These are phyloP conservation scores for Microglena sp. DNA, from an alignment of 139 green algal species.

Conservation along the genomic window DNA sequence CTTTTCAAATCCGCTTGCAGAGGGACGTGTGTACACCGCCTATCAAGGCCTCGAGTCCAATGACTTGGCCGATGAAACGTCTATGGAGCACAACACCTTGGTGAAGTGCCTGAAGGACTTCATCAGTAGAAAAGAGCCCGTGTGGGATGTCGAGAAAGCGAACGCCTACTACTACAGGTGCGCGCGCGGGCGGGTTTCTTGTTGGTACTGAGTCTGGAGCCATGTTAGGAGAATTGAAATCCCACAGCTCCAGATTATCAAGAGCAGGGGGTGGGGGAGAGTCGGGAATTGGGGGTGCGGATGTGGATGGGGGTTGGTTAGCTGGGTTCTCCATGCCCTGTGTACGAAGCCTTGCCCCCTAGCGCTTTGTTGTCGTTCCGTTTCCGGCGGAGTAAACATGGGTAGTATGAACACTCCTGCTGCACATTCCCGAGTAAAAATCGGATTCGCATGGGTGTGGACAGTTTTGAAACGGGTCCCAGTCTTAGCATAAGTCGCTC, in stretches of 20 bases:
- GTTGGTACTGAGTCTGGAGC: neutral
- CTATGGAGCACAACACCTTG: slow-evolving; percentile 8
- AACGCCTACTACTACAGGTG: slow-evolving; percentile 10
- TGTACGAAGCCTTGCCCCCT: neutral
- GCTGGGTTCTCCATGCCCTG: neutral
- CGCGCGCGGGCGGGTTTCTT: neutral
- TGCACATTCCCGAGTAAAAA: too few relatives aligned
- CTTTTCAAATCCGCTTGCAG: slow-evolving; percentile 16
- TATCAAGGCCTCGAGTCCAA: slow-evolving; percentile 24
- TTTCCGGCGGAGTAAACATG: too few relatives aligned
- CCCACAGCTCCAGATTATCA: too few relatives aligned
- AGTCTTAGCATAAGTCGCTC: too few relatives aligned
- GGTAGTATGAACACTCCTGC: too few relatives aligned
- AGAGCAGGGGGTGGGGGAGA: too few relatives aligned
- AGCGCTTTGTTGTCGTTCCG: too few relatives aligned
- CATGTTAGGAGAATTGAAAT: too few relatives aligned
- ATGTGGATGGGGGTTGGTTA: neutral
- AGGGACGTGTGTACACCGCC: slow-evolving; percentile 23
- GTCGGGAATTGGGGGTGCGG: too few relatives aligned
- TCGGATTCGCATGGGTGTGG: too few relatives aligned
- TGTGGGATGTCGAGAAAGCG: neutral
- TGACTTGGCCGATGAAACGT: slow-evolving; percentile 6
- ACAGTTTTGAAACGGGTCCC: too few relatives aligned
- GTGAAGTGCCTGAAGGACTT: slow-evolving; percentile 32
- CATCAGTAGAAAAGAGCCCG: slow-evolving; percentile 18